Base-by-base conservation (phyloP, 345 rosid genomes). In the Brassica juncea region DNA sequence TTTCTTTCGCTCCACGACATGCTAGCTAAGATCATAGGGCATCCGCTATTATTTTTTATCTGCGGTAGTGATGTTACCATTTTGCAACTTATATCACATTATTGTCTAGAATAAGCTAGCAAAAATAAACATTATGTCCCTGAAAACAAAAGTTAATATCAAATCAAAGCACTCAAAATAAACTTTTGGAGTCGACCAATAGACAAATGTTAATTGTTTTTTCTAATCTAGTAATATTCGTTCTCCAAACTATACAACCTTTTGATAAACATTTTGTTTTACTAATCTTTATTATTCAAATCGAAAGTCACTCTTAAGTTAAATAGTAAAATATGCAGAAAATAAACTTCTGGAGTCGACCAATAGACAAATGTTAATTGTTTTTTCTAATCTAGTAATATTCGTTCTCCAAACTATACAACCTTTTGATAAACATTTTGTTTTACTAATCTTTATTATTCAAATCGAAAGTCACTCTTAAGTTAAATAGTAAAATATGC, bases 21-120 rank as follows among this genome's bases (percentile, higher is more conserved):
- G n/a, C 21, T 70, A 54, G 19, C 16, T 19, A 19, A 19, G 19
- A 70, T 68, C 68, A 76, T 42, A 69, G 25, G 30, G 52, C 30
- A 57, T 75, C 32, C 16, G 3, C 42, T 15, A 32, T 14, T 49
- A 11, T 23, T 25, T 44, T 16, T 60, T 8, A 32, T 70, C 5
- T 34, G 64, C 49, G 49, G 64, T 19, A 70, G 11, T 71, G 64
- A 55, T 70, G 63, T 70, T 12, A 71, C 37, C 37, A 59, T 71
- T 57, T 35, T 16, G 19, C 44, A 59, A 58, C 21, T 52, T 52
- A 6, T 52, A 52, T 52, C 57, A 52, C 57, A 52, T n/a, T 52
- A 52, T 52, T 52, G 57, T 52, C 21, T n/a, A n/a, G 10, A 16
- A 54, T 54, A 15, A 15, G 25, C 59, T 54, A 54, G 23, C 59